phyloP scores from a whole-genome alignment of 2,329 filamentous ascomycete species.

The Diaporthe vexans region DNA sequence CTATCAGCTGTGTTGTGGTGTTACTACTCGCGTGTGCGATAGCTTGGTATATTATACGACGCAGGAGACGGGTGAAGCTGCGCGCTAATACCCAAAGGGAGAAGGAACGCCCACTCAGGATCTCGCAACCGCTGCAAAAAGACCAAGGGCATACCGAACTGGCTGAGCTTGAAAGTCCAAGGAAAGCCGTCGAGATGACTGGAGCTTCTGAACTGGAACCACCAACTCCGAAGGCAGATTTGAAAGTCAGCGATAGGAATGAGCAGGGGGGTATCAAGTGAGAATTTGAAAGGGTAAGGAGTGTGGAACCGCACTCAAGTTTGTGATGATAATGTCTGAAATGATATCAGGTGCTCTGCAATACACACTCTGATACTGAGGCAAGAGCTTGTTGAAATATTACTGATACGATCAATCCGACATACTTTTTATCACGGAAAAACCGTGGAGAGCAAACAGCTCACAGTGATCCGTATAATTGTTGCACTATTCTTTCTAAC shows the following conservation, averaged over 20 bases:
- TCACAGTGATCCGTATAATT: no score
- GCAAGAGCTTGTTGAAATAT: no score
- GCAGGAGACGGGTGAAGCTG: neutral
- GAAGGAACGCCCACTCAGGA: neutral
- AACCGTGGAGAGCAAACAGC: no score
- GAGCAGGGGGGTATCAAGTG: neutral
- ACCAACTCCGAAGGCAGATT: neutral
- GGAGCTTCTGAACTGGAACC: neutral
- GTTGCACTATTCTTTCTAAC: no score
- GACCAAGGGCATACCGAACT: neutral
- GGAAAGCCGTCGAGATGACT: neutral
- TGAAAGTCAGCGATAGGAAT: neutral
- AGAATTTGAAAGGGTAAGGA: neutral
- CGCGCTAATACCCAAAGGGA: neutral
- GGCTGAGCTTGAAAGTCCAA: neutral
- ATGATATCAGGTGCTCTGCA: no score
- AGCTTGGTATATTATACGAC: neutral
- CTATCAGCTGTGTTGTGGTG: neutral
- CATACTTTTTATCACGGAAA: no score
- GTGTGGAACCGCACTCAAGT: no score
- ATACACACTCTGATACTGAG: no score
- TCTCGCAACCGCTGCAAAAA: neutral
- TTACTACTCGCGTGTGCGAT: neutral
- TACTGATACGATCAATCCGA: no score
- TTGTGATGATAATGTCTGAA: no score